Evolutionary conservation across 2,329 filamentous ascomycete species (phyloP).

Genomic region (Davidsoniella australis): DNA sequence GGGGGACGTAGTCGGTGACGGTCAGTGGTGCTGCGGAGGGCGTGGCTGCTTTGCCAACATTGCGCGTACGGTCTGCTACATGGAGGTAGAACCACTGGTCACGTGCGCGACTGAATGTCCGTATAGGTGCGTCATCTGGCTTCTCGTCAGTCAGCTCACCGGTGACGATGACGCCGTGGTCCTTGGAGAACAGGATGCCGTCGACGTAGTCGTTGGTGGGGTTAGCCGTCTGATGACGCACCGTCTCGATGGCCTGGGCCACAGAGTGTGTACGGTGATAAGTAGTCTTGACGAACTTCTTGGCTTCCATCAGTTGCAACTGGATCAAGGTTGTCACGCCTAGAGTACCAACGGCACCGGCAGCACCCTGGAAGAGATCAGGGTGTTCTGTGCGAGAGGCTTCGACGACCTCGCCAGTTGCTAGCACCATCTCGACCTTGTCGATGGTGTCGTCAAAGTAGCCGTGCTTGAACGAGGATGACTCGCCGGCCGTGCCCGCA

Average conservation of each 20-base stretch:
- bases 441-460: slow-evolving; percentile 52
- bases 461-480: slow-evolving; percentile 50
- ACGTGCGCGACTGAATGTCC: slow-evolving; percentile 39
- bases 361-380: slow-evolving; percentile 49
- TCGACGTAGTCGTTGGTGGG: slow-evolving; percentile 51
- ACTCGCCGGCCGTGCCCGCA: slow-evolving; percentile 55
- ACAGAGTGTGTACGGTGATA: slow-evolving; percentile 39
- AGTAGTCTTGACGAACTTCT: slow-evolving; percentile 42
- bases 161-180: slow-evolving; percentile 48
- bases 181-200: slow-evolving; percentile 47
- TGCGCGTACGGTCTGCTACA: slow-evolving; percentile 31
- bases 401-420: slow-evolving; percentile 44
- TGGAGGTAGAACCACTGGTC: slow-evolving; percentile 71
- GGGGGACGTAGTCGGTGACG: slow-evolving; percentile 42
- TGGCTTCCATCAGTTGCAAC: slow-evolving; percentile 42
- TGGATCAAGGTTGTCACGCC: slow-evolving; percentile 52
- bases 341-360: slow-evolving; percentile 50
- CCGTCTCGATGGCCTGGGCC: slow-evolving; percentile 28
- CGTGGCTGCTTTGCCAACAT: slow-evolving; percentile 12
- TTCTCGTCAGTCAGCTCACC: slow-evolving; percentile 42
- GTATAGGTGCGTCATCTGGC: slow-evolving; percentile 23
- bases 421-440: slow-evolving; percentile 51
- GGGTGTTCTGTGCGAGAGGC: slow-evolving; percentile 25
- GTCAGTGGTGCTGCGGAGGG: slow-evolving; percentile 13
- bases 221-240: slow-evolving; percentile 29